Conservation (phyloP, 306 rosid species). For the Glycyrrhiza uralensis region DNA sequence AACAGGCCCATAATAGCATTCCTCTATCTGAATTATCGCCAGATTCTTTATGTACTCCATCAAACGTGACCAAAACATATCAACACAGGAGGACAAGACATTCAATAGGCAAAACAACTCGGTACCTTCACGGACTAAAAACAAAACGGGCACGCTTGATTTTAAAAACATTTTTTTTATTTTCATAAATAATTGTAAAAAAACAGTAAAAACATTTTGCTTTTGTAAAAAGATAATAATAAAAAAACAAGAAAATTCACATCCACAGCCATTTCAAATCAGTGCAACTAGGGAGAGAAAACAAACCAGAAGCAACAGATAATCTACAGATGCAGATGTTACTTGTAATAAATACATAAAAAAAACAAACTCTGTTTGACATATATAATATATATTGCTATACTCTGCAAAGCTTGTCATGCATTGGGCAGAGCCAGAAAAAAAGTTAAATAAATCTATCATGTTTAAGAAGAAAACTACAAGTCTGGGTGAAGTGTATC, state of each 20-base stretch:
- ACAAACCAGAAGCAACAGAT: conserved; percentile 8
- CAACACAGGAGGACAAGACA: too few relatives aligned
- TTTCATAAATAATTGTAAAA: too few relatives aligned
- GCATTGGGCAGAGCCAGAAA: conserved; percentile 30
- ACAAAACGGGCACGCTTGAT: too few relatives aligned
- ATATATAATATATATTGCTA: conserved; percentile 38
- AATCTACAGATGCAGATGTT: conserved; percentile 23
- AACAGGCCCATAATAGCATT: too few relatives aligned
- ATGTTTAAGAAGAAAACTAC: conserved; percentile 35
- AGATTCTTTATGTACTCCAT: too few relatives aligned
- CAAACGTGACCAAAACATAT: too few relatives aligned
- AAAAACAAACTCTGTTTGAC: conserved; percentile 20
- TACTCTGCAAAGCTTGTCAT: conserved; percentile 43
- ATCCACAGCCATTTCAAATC: conserved; percentile 10
- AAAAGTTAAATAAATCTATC: conserved; percentile 37
- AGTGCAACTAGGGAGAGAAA: conserved; percentile 5
- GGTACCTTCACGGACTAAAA: too few relatives aligned
- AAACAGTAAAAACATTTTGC: too few relatives aligned
- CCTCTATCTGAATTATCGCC: too few relatives aligned
- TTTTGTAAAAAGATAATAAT: too few relatives aligned
- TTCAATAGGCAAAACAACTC: too few relatives aligned
- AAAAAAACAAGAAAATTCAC: conserved; percentile 15
- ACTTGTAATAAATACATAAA: conserved; percentile 30
- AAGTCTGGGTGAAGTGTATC: conserved; percentile 30
- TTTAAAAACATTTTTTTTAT: too few relatives aligned